phyloP scores from a whole-genome alignment of 2,329 filamentous ascomycete genomes.

The Colletotrichum sansevieriae region DNA sequence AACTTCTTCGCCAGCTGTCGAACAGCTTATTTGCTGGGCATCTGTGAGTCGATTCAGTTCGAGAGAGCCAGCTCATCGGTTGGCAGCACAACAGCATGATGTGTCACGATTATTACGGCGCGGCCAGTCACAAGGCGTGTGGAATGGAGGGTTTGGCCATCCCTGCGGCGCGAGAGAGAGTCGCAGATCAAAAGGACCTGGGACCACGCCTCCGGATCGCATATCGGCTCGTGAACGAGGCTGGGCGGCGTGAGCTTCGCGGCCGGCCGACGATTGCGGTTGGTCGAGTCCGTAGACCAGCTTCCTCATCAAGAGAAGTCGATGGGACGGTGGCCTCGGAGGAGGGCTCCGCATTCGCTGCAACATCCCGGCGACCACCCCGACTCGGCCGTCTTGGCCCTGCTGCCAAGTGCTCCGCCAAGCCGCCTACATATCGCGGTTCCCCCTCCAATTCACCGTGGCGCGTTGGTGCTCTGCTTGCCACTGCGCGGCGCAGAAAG shows the following conservation, averaged over 20 bases:
- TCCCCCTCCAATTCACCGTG: neutral
- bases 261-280: neutral
- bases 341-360: constrained; percentile 1
- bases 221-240: constrained; percentile 4
- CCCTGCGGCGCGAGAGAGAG: neutral
- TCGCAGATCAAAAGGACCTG: constrained; percentile 33
- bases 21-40: constrained; percentile 38
- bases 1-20: constrained; percentile 1
- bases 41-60: constrained; percentile 20
- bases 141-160: neutral
- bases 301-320: constrained; percentile 27
- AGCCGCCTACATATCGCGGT: constrained; percentile 26
- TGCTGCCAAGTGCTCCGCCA: constrained; percentile 30
- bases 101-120: constrained; percentile 13
- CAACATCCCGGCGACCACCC: constrained; percentile 23
- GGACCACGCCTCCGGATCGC: constrained; percentile 17
- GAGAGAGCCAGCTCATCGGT: neutral
- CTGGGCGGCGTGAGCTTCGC: constrained; percentile 10
- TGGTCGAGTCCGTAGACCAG: constrained; percentile 19
- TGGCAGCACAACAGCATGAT: constrained; percentile 4
- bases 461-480: neutral
- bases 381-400: constrained; percentile 25
- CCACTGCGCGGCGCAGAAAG: constrained; percentile 23
- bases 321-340: constrained; percentile 12
- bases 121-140: constrained; percentile 7